Evolutionary conservation across 495 filamentous ascomycete genomes (phyloP).

Genomic region (Niebla homalea): DNA sequence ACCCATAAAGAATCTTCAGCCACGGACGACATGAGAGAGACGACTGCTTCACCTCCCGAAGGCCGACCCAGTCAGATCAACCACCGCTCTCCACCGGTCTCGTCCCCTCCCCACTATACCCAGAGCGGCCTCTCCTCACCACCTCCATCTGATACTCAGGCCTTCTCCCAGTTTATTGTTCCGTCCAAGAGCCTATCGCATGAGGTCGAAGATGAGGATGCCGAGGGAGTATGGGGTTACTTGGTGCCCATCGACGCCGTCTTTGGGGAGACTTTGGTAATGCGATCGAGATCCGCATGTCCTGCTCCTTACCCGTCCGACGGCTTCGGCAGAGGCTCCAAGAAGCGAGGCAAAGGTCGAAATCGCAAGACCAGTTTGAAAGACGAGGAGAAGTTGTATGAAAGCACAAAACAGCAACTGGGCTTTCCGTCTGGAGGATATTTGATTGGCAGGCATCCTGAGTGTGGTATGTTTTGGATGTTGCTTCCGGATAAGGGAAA

Average conservation of each 20-base stretch:
- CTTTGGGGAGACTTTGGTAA: constrained; percentile 55
- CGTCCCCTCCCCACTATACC: constrained; percentile 43
- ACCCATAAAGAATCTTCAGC: constrained; percentile 54
- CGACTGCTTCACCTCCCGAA: constrained; percentile 58
- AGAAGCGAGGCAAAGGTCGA: constrained; percentile 26
- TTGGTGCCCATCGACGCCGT: constrained; percentile 64
- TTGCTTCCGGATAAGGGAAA: not conserved
- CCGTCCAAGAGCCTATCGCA: constrained; percentile 61
- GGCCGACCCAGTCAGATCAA: constrained; percentile 44
- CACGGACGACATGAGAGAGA: constrained; percentile 51
- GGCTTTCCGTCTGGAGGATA: constrained; percentile 66
- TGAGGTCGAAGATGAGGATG: constrained; percentile 74
- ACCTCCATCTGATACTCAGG: constrained; percentile 46
- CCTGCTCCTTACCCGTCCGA: constrained; percentile 28
- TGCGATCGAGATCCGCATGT: constrained; percentile 57
- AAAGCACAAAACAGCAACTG: constrained; percentile 23
- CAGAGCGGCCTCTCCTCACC: constrained; percentile 54
- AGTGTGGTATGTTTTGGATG: constrained; percentile 67
- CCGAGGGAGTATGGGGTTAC: constrained; percentile 92
- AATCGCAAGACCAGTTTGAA: constrained; percentile 22
- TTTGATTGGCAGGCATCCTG: constrained; percentile 80
- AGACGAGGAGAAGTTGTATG: constrained; percentile 44
- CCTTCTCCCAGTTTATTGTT: constrained; percentile 64
- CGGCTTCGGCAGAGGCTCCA: constrained; percentile 17
- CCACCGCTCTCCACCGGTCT: constrained; percentile 34